Evolutionary conservation across 306 rosid genomes (phyloP).

Genomic region (Quercus engelmannii): DNA sequence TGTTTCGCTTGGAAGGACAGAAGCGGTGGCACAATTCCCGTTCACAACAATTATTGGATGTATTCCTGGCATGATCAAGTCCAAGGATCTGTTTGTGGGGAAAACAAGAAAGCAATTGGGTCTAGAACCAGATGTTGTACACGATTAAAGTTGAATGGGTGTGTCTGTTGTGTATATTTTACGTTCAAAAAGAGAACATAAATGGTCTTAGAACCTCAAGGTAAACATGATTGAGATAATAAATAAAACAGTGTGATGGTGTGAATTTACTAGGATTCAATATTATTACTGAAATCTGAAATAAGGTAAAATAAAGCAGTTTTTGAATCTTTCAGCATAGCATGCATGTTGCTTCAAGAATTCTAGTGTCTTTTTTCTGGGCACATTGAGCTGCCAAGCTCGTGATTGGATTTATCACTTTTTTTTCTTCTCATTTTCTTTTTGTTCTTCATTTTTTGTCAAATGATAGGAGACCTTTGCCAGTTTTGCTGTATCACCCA

Average conservation of each 20-base stretch:
- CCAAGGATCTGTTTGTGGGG: conserved; percentile 74
- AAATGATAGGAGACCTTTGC: neutral
- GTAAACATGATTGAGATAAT: neutral
- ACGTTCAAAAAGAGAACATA: neutral
- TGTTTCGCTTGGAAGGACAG: conserved; percentile 71
- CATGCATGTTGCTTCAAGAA: neutral
- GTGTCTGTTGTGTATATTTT: neutral
- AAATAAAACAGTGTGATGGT: neutral
- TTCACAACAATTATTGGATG: conserved; percentile 47
- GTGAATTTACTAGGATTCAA: neutral
- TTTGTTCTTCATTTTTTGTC: neutral
- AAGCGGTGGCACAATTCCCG: conserved; percentile 68
- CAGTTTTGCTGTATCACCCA: too few relatives aligned
- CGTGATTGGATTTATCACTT: neutral
- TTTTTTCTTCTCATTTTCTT: neutral
- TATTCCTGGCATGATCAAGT: conserved; percentile 61
- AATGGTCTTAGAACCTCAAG: too few relatives aligned
- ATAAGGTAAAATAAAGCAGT: neutral
- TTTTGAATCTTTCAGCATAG: neutral
- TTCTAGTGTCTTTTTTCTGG: neutral
- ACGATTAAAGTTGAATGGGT: conserved; percentile 4
- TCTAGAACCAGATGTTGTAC: conserved; percentile 24
- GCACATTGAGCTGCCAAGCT: neutral
- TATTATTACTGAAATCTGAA: neutral
- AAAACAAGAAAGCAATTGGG: conserved; percentile 67